Evolutionary conservation across 176 grass and related monocot genomes (phyloP).

Genomic region (Chrysopogon serrulatus): DNA sequence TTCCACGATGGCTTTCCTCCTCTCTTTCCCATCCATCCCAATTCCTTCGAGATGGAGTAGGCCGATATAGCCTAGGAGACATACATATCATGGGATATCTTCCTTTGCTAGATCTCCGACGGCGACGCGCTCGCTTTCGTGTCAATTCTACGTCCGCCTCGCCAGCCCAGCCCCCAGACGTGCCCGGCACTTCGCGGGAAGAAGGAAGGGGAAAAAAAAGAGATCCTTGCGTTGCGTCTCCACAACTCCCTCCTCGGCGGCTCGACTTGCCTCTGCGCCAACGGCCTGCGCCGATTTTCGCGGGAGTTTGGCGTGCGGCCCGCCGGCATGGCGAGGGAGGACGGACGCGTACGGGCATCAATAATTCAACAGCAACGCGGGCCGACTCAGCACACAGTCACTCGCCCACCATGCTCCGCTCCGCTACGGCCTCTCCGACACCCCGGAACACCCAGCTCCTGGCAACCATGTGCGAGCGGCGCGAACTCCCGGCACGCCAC

Average conservation of each 20-base stretch:
- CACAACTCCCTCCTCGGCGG: not conserved
- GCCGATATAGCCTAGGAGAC: no score
- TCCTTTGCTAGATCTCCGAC: conserved; percentile 17
- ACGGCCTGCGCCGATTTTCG: not conserved
- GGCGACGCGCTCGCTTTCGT: conserved; percentile 24
- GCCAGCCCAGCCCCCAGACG: not conserved
- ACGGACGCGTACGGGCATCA: not conserved
- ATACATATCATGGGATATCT: no score
- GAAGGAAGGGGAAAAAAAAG: not conserved
- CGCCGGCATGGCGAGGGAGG: not conserved
- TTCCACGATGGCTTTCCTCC: no score
- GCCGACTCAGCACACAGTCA: conserved; percentile 34
- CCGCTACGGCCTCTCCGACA: not conserved
- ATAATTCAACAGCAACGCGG: not conserved
- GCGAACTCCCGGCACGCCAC: not conserved
- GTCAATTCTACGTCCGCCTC: conserved; percentile 17
- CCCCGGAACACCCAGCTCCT: not conserved
- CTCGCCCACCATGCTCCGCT: not conserved
- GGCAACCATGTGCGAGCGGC: not conserved
- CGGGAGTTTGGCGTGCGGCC: not conserved
- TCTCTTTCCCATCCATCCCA: no score
- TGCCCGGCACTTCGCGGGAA: conserved; percentile 8
- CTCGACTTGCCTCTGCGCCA: not conserved
- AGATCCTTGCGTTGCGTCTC: not conserved
- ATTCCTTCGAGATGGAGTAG: no score